Evolutionary conservation across 148 eudicot species (phyloP).

Genomic region (Camellia lanceoleosa): DNA sequence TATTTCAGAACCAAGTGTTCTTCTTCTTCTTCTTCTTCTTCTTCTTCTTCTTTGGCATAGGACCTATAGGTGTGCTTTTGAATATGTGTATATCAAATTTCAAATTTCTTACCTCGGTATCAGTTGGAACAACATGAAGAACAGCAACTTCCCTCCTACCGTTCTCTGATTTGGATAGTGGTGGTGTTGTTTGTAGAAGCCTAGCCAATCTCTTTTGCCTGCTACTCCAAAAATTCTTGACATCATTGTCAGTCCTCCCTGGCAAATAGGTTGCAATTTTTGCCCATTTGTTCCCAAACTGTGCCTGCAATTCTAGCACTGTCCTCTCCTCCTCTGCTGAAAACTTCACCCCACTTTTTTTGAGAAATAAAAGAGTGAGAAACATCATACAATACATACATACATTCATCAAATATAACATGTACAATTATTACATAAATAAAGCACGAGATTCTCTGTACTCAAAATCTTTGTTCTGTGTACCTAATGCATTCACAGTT

Average conservation of each 20-base stretch:
- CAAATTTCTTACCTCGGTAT: constrained; percentile 25
- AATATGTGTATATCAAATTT: too few species aligned
- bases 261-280: constrained; percentile 61
- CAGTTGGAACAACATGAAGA: constrained; percentile 20
- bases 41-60: too few species aligned
- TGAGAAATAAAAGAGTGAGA: not conserved
- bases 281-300: constrained; percentile 85
- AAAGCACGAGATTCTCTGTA: too few species aligned
- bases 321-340: constrained; percentile 70
- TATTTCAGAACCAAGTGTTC: not conserved
- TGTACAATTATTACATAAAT: too few species aligned
- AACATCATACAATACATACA: not conserved
- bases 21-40: too few species aligned
- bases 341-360: constrained; percentile 73
- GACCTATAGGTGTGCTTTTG: too few species aligned
- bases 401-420: too few species aligned
- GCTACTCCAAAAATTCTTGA: constrained; percentile 92
- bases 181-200: constrained; percentile 35
- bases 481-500: too few species aligned
- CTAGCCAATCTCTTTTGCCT: constrained; percentile 67
- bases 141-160: constrained; percentile 8
- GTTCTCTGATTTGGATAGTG: constrained; percentile 16
- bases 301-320: constrained; percentile 65
- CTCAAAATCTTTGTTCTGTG: too few species aligned
- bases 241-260: constrained; percentile 83